phyloP scores from a whole-genome alignment of 2,329 filamentous ascomycete genomes.

The Cercospora janseana region DNA sequence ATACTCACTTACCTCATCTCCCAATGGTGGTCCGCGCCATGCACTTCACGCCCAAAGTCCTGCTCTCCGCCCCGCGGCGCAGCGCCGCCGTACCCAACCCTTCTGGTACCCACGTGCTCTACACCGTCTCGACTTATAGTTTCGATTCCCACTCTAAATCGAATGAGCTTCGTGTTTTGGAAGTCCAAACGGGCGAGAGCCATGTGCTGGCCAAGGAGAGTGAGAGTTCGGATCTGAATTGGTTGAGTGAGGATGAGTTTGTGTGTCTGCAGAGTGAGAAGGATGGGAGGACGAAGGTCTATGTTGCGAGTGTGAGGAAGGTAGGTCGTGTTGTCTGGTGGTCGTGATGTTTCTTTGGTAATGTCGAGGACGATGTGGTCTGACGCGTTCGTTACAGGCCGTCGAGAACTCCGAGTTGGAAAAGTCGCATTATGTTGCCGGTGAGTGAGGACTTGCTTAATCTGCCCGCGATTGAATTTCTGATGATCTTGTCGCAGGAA shows the following conservation, averaged over 20 bases:
- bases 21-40: conserved; percentile 67
- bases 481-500: conserved; percentile 31
- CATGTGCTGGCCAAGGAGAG: conserved; percentile 64
- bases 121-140: conserved; percentile 72
- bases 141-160: conserved; percentile 71
- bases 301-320: conserved; percentile 24
- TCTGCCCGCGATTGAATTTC: background rate
- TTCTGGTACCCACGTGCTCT: conserved; percentile 63
- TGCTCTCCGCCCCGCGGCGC: conserved; percentile 72
- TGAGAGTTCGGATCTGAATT: conserved; percentile 68
- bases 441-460: background rate
- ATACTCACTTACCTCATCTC: background rate
- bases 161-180: conserved; percentile 67
- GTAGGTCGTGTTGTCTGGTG: background rate
- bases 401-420: conserved; percentile 9
- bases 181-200: conserved; percentile 65
- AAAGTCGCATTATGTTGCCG: conserved; percentile 41
- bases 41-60: conserved; percentile 73
- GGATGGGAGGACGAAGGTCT: conserved; percentile 41
- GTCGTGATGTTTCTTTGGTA: background rate
- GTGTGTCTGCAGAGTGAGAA: conserved; percentile 52
- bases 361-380: background rate
- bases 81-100: conserved; percentile 68
- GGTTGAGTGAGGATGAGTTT: conserved; percentile 68
- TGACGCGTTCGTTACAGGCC: background rate